These are phyloP conservation scores for Candolleomyces eurysporus DNA, from an alignment of 768 basidiomycete genomes.

Conservation along the genomic window DNA sequence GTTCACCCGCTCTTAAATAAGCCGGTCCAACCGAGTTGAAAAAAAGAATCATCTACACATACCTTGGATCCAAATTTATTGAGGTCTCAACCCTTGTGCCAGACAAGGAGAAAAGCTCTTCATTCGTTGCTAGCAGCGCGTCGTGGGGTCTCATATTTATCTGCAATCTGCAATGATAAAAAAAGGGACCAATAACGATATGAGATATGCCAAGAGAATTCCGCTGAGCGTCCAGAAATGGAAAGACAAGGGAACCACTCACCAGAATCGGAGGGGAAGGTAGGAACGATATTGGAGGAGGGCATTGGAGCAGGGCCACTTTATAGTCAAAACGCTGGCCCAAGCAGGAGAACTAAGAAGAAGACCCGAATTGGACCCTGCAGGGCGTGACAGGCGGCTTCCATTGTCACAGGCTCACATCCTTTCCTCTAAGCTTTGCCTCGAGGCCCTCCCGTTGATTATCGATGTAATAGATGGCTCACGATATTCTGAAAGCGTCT, in stretches of 20 bases:
- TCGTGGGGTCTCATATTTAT: background rate
- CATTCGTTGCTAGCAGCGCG: background rate
- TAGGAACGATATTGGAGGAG: background rate
- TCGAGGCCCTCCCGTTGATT: too few relatives aligned
- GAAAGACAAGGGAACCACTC: too few relatives aligned
- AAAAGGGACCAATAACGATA: background rate
- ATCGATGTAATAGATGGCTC: too few relatives aligned
- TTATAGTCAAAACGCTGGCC: background rate
- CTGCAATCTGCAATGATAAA: background rate
- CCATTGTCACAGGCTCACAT: too few relatives aligned
- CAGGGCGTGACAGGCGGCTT: background rate
- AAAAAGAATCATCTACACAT: background rate
- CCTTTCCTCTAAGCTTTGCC: too few relatives aligned
- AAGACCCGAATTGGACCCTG: background rate
- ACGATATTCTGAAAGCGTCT: too few relatives aligned
- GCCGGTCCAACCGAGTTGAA: background rate
- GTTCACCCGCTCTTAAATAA: background rate
- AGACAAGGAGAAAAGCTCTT: slow-evolving; percentile 3
- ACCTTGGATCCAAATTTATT: background rate
- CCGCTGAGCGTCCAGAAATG: too few relatives aligned
- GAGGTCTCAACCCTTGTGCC: background rate
- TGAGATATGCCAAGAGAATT: background rate
- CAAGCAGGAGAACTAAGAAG: background rate
- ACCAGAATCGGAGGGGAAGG: too few relatives aligned
- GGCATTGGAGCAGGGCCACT: background rate